Evolutionary conservation across 225 moss, liverwort and hornwort genomes (phyloP), one percentile per base, ranked within the genome.

Genomic region (Asterella californica): DNA sequence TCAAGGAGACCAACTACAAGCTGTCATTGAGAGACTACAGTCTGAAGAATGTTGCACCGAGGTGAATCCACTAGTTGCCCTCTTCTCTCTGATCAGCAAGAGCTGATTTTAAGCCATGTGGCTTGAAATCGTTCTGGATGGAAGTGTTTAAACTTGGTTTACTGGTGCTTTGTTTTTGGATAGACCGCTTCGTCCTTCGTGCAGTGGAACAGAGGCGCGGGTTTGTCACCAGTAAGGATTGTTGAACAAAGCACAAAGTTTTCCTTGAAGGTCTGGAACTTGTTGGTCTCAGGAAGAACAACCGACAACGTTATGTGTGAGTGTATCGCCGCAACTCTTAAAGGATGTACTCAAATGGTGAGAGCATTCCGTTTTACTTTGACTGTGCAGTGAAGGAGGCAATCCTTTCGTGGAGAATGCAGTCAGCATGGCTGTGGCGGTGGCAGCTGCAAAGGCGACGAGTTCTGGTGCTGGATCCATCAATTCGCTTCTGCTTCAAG

Each of bases 311-410:
- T 63, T 59, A 59, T 78, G 78, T 60, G 63, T 75, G 76, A 22
- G 54, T 64, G 77, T 84, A 78, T 49, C 49, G 82, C 79, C 74
- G 76, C 90, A 82, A 85, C 81, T 80, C 84, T 76, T 82, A 82
- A 85, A 85, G 83, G 88, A 69, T 81, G 38, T 87, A 42, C 86
- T 79, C 83, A 78, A 71, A 83, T 82, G 79, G 76, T 91, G 91
- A 95, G 88, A 88, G 90, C 91, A 83, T 66, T 79, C 57, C 73
- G 85, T 82, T 42, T 80, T 88, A 90, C 80, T 91, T 88, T 85
- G 88, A 88, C 80, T 96, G 94, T 94, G 94, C 94, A 97, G 97
- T 93, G 93, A 93, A 87, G 91, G 95, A 80, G 90, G 94, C 87
- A 95, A 90, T 90, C 80, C 88, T 48, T 99, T 94, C 80, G 95